Conservation (phyloP, 164 flowering plant genomes). For the Piper betle region DNA sequence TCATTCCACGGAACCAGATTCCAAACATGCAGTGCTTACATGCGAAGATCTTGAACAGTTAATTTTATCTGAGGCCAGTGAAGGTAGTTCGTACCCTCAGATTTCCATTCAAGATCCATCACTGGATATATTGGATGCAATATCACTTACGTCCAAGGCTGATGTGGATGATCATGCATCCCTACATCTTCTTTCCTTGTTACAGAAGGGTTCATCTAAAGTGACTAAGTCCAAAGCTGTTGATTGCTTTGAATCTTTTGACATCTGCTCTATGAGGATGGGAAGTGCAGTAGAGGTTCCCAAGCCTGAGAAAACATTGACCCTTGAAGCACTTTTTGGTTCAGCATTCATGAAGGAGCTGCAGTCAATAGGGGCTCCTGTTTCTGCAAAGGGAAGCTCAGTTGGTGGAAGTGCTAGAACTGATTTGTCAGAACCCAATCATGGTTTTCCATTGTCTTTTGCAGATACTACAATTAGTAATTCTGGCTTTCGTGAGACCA, state of each 20-base stretch:
- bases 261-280: constrained; percentile 9
- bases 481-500: constrained; percentile 3
- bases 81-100: constrained; percentile 9
- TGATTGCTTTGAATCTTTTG: constrained; percentile 14
- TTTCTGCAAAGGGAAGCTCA: constrained; percentile 50
- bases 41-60: constrained; percentile 95
- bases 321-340: constrained; percentile 93
- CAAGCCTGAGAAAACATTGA: constrained; percentile 29
- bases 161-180: constrained; percentile 56
- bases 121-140: constrained; percentile 12
- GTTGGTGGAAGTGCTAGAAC: constrained; percentile 18
- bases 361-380: constrained; percentile 68
- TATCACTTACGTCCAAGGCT: constrained; percentile 18
- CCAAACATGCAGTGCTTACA: constrained; percentile 43
- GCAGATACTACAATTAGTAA: constrained; percentile 15
- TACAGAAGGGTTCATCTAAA: constrained; percentile 42
- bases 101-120: constrained; percentile 16
- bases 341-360: constrained; percentile 87
- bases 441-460: constrained; percentile 21
- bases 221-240: constrained; percentile 12
- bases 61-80: constrained; percentile 51
- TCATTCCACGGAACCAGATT: background rate
- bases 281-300: constrained; percentile 13
- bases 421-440: constrained; percentile 25
- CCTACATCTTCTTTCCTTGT: constrained; percentile 74